phyloP scores from a whole-genome alignment of 2,329 filamentous ascomycete genomes.

The Orbilia quercus region DNA sequence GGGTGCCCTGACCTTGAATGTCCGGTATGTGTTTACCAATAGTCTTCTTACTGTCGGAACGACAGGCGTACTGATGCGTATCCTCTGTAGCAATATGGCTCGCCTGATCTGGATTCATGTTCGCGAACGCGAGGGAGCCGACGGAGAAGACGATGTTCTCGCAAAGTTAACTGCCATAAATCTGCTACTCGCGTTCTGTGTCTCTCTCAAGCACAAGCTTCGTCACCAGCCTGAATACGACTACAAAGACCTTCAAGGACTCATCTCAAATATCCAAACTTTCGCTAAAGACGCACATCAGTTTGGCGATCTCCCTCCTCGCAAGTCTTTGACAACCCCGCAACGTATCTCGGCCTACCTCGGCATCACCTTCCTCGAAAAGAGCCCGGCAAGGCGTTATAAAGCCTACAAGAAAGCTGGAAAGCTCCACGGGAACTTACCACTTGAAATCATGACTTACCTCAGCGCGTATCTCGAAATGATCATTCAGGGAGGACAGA shows the following conservation, averaged over 20 bases:
- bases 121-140: conserved; percentile 69
- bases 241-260: conserved; percentile 77
- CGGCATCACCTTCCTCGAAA: conserved; percentile 79
- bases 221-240: conserved; percentile 84
- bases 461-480: conserved; percentile 75
- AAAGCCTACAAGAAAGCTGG: conserved; percentile 73
- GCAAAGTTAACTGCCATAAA: conserved; percentile 79
- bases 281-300: conserved; percentile 71
- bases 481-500: conserved; percentile 69
- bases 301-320: conserved; percentile 61
- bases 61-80: conserved; percentile 5
- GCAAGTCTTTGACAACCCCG: conserved; percentile 68
- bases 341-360: conserved; percentile 76
- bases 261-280: conserved; percentile 78
- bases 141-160: conserved; percentile 75
- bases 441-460: conserved; percentile 81
- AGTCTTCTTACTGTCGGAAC: background rate
- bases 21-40: conserved; percentile 33
- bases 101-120: conserved; percentile 86
- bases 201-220: conserved; percentile 81
- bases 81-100: conserved; percentile 66
- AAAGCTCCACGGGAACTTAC: conserved; percentile 80
- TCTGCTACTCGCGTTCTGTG: conserved; percentile 79
- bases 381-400: conserved; percentile 80
- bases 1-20: conserved; percentile 70